phyloP scores from a whole-genome alignment of 2,329 filamentous ascomycete genomes.

The Microdochium nivale region DNA sequence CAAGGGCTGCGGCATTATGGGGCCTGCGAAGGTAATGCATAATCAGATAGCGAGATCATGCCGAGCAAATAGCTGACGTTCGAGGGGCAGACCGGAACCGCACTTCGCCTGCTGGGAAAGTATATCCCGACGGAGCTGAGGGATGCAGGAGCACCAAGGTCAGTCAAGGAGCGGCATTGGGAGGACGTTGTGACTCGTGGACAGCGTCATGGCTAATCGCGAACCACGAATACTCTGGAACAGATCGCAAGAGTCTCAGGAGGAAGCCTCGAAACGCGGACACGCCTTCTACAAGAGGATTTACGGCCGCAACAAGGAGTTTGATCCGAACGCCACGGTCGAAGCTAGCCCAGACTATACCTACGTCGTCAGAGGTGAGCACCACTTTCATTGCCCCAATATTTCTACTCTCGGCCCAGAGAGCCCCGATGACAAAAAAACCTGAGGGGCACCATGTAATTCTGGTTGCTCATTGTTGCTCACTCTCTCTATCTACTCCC shows the following conservation, averaged over 20 bases:
- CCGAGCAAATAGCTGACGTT: neutral
- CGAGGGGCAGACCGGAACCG: slow-evolving; percentile 5
- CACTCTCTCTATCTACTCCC: too few relatives aligned
- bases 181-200: too few relatives aligned
- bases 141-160: slow-evolving; percentile 4
- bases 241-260: slow-evolving; percentile 2
- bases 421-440: too few relatives aligned
- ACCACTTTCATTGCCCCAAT: too few relatives aligned
- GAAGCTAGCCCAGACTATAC: slow-evolving; percentile 9
- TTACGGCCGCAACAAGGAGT: slow-evolving; percentile 6
- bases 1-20: slow-evolving; percentile 7
- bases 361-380: slow-evolving; percentile 8
- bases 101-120: slow-evolving; percentile 5
- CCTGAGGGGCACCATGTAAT: too few relatives aligned
- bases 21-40: slow-evolving; percentile 7
- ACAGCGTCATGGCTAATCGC: too few relatives aligned
- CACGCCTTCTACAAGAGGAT: slow-evolving; percentile 7
- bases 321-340: slow-evolving; percentile 7
- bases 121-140: slow-evolving; percentile 4
- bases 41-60: too few relatives aligned
- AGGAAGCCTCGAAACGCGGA: slow-evolving; percentile 3
- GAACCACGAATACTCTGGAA: too few relatives aligned
- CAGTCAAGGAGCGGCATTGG: too few relatives aligned
- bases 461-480: too few relatives aligned
- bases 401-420: too few relatives aligned